A percentile compares a stretch with the other conserved stretches of the same genome.
These are phyloP conservation scores for Teratosphaeria gauchensis DNA, from an alignment of 2,329 filamentous ascomycete species.

Conservation along the genomic window DNA sequence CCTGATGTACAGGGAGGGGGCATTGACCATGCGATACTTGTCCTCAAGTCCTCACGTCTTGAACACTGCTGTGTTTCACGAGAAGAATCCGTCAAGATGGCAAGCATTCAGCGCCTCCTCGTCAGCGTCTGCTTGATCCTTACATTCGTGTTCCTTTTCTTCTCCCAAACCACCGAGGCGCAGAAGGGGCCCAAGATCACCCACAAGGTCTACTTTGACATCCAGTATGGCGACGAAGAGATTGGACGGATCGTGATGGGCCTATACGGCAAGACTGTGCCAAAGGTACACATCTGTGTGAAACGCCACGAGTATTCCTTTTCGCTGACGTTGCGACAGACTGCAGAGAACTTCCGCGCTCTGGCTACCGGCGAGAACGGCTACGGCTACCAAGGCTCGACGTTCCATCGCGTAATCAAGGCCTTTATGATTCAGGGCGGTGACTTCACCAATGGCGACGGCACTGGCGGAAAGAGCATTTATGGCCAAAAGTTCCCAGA, in stretches of 20 bases:
- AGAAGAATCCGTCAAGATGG: slow-evolving; percentile 47
- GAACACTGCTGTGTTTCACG: slow-evolving; percentile 12
- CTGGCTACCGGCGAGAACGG: slow-evolving; percentile 80
- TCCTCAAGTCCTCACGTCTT: background rate
- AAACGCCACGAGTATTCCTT: background rate
- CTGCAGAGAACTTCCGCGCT: slow-evolving; percentile 65
- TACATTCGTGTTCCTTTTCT: slow-evolving; percentile 63
- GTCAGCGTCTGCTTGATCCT: slow-evolving; percentile 67
- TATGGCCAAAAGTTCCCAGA: slow-evolving; percentile 77
- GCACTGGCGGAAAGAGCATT: slow-evolving; percentile 80
- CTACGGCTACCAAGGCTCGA: slow-evolving; percentile 70
- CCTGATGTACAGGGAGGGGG: background rate
- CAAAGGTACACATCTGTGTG: slow-evolving; percentile 44
- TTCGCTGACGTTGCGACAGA: slow-evolving; percentile 30
- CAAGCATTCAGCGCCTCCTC: slow-evolving; percentile 61
- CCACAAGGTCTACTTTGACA: slow-evolving; percentile 67
- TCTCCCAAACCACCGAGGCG: slow-evolving; percentile 64
- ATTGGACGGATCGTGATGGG: slow-evolving; percentile 70
- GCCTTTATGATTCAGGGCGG: slow-evolving; percentile 87
- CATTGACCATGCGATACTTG: background rate
- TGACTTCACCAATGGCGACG: slow-evolving; percentile 74
- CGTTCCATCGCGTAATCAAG: slow-evolving; percentile 86
- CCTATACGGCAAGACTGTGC: slow-evolving; percentile 79
- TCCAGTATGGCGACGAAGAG: slow-evolving; percentile 63
- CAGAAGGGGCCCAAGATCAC: slow-evolving; percentile 59